phyloP scores from a whole-genome alignment of 306 rosid species.

The Vachellia collinsii region DNA sequence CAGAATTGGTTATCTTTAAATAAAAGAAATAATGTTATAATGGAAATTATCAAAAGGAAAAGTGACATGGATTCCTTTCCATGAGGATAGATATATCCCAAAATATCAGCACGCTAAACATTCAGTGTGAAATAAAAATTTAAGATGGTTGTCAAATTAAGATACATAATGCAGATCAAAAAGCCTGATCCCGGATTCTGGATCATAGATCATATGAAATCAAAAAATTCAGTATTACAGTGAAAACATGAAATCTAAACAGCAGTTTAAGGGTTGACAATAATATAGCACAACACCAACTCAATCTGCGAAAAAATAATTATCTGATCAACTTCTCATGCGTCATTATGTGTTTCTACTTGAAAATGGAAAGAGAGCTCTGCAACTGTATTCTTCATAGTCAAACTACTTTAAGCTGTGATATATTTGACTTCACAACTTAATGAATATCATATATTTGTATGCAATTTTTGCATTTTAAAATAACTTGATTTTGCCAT shows the following conservation, averaged over 20 bases:
- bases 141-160: not conserved
- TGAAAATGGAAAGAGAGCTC: no score
- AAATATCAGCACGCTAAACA: no score
- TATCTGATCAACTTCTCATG: not conserved
- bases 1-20: not conserved
- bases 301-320: no score
- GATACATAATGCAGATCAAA: no score
- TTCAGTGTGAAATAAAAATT: not conserved
- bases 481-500: no score
- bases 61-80: no score
- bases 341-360: not conserved
- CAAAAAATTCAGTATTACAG: no score
- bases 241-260: no score
- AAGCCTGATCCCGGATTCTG: not conserved
- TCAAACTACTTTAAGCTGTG: not conserved
- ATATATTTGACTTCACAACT: not conserved
- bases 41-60: no score
- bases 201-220: not conserved
- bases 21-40: not conserved
- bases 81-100: no score
- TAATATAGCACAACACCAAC: not conserved
- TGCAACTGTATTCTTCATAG: not conserved
- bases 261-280: not conserved
- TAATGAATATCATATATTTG: not conserved
- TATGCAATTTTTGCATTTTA: not conserved